phyloP scores from a whole-genome alignment of 2,329 filamentous ascomycete species.

The Lanzia echinophila region DNA sequence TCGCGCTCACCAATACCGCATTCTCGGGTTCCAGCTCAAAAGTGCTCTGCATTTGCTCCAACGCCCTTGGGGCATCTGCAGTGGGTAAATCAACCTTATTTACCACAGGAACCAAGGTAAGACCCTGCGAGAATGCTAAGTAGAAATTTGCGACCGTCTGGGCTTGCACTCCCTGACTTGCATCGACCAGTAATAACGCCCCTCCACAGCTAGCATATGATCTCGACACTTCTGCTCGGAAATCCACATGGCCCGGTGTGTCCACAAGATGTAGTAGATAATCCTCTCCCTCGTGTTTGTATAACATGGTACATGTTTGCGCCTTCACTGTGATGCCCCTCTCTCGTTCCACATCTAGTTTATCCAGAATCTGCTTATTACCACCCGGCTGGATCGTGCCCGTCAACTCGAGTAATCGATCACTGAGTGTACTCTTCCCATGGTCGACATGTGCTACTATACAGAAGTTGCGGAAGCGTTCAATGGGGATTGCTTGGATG shows the following conservation, averaged over 20 bases:
- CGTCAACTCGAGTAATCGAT: constrained; percentile 86
- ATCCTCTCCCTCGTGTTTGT: constrained; percentile 76
- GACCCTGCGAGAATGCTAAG: constrained; percentile 84
- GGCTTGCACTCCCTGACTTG: constrained; percentile 91
- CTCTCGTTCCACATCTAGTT: constrained; percentile 92
- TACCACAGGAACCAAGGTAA: constrained; percentile 82
- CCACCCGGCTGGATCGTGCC: constrained; percentile 80
- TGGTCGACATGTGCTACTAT: constrained; percentile 99
- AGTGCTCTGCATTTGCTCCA: constrained; percentile 76
- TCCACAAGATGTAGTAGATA: constrained; percentile 94
- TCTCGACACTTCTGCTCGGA: constrained; percentile 88
- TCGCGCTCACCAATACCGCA: constrained; percentile 78
- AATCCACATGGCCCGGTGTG: constrained; percentile 96
- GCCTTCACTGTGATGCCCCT: constrained; percentile 98
- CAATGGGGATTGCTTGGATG: constrained; percentile 70
- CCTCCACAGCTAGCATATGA: constrained; percentile 96
- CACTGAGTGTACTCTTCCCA: constrained; percentile 93
- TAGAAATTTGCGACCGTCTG: constrained; percentile 99
- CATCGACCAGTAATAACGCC: constrained; percentile 86
- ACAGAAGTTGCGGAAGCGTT: constrained; percentile 88
- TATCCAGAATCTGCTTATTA: constrained; percentile 95
- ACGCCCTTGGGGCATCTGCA: constrained; percentile 76
- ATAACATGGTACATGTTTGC: constrained; percentile 97
- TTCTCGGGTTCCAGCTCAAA: constrained; percentile 81
- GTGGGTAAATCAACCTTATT: constrained; percentile 95